Base-by-base conservation (phyloP, 208 protist species). In the Leishmania major region DNA sequence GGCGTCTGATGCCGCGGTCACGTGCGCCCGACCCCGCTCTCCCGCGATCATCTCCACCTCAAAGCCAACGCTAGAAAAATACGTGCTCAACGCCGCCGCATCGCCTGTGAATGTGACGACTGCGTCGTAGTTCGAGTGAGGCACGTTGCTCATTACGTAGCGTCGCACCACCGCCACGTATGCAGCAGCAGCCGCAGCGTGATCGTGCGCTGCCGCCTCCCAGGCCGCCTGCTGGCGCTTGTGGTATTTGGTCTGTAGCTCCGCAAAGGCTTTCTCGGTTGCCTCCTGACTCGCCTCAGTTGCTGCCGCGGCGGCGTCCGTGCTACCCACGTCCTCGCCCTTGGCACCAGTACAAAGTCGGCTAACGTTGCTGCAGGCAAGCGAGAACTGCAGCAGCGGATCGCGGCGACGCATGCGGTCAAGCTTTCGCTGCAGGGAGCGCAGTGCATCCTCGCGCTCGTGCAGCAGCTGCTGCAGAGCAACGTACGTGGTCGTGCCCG, bases 401-500 rank as follows among this genome's bases (percentile, higher is more conserved):
- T 98, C 93, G 25, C 91, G 92, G 10, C 89, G 85, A 13, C 93
- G 91, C 81, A 93, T 85, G 37, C 95, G 92, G 37, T 96, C 91
- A 0, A 98, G 75, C 86, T 97, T 97, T 22, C 95, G 93, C 73
- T 95, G 93, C 73, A 98, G 76, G 11, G 93, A 96, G 31, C 90
- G 93, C 51, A 96, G 75, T 2, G 84, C 82, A 64, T 94, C 92
- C 22, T 97, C 93, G 72, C 86, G 89, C 15, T 79, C 81, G 47
- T 91, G 82, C 7, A 96, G 88, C 78, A 90, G 87, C 31, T 88
- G 84, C 77, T 92, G 84, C 43, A 98, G 82, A 5, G 77, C 84
- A 0, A 59, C 62, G 82, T 92, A 91, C 28, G 78, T 77, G 0
- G 81, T 79, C 19, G 85, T 88, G n/a, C 84, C 83, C 17, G 80